Base-by-base conservation (phyloP, 352 stramenopile species). In the Blastocystis sp. region DNA sequence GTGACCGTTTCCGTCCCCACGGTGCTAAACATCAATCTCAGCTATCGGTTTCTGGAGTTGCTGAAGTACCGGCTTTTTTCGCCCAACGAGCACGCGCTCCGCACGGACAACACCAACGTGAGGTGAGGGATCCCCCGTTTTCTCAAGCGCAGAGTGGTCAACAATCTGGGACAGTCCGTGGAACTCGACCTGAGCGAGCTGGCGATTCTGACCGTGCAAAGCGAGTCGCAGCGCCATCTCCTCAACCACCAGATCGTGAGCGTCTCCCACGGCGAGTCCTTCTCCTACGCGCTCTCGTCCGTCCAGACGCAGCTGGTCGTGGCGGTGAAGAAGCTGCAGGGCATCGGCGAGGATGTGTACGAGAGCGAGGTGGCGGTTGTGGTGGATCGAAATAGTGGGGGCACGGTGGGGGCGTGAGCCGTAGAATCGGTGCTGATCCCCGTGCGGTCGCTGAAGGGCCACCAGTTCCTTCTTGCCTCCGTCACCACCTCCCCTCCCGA, bases 21-120 rank as follows among this genome's bases (percentile, higher is more conserved):
- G 19, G n/a, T 45, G 1, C 11, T 67, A 14, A 84, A 84, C n/a
- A 11, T 84, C 9, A 84, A 84, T n/a, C 52, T 62, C 34, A 59
- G 53, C 21, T 84, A 84, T 52, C 48, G 45, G 28, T 48, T 84
- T n/a, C 74, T 84, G 14, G 74, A 84, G 28, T 14, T 84, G n/a
- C 1, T 84, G 1, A 66, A 69, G 17, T 38, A 66, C 3, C 17
- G 48, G 9, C 21, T 84, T 5, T 28, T 84, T 14, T 56, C 48
- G 48, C 14, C 48, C 5, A 56, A 56, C 48, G 59, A 11, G 10
- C 11, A 34, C 40, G 14, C 53, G 23, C 34, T 59, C 40, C 14
- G 14, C 3, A 2, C 19, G 3, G 5, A 84, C 10, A 62, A 41
- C 59, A 28, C 14, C 45, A 62, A n/a, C 28, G 61, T 84, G 65